phyloP scores from a whole-genome alignment of 2,329 filamentous ascomycete species.

The Incumbomyces lentus region DNA sequence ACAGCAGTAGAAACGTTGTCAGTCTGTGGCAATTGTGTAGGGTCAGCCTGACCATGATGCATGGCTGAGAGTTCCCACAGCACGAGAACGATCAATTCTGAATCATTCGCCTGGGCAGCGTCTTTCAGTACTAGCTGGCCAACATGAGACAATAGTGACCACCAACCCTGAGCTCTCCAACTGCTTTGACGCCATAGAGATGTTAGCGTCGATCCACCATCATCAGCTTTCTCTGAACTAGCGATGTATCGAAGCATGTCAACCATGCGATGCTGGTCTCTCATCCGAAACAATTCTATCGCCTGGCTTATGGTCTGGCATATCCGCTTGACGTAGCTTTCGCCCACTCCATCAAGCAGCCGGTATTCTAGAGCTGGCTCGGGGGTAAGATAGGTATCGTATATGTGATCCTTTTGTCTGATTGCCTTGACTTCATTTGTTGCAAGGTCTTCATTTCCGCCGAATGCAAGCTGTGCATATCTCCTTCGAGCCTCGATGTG shows the following conservation, averaged over 20 bases:
- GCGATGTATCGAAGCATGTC: conserved; percentile 46
- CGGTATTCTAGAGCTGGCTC: conserved; percentile 48
- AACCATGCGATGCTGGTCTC: conserved; percentile 44
- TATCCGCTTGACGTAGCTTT: conserved; percentile 44
- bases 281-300: conserved; percentile 40
- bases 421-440: conserved; percentile 44
- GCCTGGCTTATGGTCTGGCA: conserved; percentile 38
- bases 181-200: conserved; percentile 46
- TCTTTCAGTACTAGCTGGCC: conserved; percentile 46
- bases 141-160: conserved; percentile 44
- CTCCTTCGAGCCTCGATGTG: conserved; percentile 41
- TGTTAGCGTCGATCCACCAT: conserved; percentile 39
- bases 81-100: conserved; percentile 40
- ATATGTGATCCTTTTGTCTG: conserved; percentile 42
- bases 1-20: conserved; percentile 30
- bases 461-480: conserved; percentile 46
- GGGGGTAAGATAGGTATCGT: conserved; percentile 52
- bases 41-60: conserved; percentile 27
- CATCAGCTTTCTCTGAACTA: conserved; percentile 43
- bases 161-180: conserved; percentile 55
- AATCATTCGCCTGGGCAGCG: conserved; percentile 36
- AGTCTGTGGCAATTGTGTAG: conserved; percentile 26
- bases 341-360: conserved; percentile 32
- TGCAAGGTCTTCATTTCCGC: conserved; percentile 44
- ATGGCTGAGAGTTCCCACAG: conserved; percentile 44